Percentiles rank a stretch among this genome's conserved stretches.
These are phyloP conservation scores for Rosa multiflora DNA, from an alignment of 306 rosid species.

Conservation along the genomic window DNA sequence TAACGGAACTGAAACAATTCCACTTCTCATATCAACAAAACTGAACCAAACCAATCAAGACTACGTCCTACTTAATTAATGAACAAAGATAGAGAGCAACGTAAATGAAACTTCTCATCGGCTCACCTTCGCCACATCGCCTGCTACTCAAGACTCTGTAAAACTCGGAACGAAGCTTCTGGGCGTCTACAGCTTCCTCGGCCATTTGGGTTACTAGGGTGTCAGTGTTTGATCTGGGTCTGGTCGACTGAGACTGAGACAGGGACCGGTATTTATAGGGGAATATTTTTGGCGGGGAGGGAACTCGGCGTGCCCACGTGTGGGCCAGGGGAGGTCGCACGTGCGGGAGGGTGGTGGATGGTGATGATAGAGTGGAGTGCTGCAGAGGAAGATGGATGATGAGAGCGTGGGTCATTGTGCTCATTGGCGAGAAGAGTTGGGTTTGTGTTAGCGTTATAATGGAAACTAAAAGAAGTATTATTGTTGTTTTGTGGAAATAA, in stretches of 20 bases:
- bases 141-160: conserved; percentile 46
- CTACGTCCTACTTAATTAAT: not conserved
- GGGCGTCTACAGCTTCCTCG: conserved; percentile 30
- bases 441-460: not conserved
- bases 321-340: conserved; percentile 16
- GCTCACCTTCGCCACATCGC: conserved; percentile 47
- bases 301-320: conserved; percentile 30
- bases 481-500: not conserved
- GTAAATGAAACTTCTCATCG: not conserved
- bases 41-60: not conserved
- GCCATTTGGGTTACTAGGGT: conserved; percentile 30
- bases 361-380: not conserved
- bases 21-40: not conserved
- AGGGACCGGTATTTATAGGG: conserved; percentile 19
- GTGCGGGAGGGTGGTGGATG: conserved; percentile 15
- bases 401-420: not conserved
- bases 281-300: conserved; percentile 23
- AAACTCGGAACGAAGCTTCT: conserved; percentile 56
- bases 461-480: not conserved
- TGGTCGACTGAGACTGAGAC: not conserved
- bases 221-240: conserved; percentile 12
- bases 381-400: not conserved
- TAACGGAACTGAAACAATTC: conserved; percentile 49
- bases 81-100: conserved; percentile 17
- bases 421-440: not conserved